Evolutionary conservation across 805 yeast species (phyloP).

Genomic region (Saccharomyces jurei): DNA sequence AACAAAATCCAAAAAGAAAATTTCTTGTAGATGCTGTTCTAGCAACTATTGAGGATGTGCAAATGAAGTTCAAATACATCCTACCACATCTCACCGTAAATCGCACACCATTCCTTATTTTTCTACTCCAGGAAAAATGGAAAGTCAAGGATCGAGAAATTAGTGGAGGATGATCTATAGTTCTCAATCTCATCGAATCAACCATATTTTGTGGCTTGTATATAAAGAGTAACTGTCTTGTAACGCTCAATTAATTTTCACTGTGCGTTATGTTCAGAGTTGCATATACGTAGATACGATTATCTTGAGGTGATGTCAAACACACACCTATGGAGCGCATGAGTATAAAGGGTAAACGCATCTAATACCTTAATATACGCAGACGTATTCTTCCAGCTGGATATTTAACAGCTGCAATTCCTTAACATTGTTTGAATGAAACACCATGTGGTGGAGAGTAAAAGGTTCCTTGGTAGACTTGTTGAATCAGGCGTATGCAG

Average conservation of each 20-base stretch:
- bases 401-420: slow-evolving; percentile 87
- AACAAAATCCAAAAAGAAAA: neutral
- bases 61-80: slow-evolving; percentile 26
- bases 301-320: slow-evolving; percentile 83
- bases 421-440: slow-evolving; percentile 83
- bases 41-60: slow-evolving; percentile 18
- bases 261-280: slow-evolving; percentile 83
- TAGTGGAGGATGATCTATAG: slow-evolving; percentile 70
- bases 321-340: slow-evolving; percentile 85
- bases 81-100: no score
- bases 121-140: no score
- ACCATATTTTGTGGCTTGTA: slow-evolving; percentile 89
- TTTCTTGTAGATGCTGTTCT: neutral
- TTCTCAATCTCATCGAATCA: slow-evolving; percentile 83
- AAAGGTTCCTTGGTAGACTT: slow-evolving; percentile 87
- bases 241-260: slow-evolving; percentile 86
- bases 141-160: no score
- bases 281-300: slow-evolving; percentile 95
- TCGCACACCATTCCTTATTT: no score
- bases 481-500: slow-evolving; percentile 97
- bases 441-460: slow-evolving; percentile 91
- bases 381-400: slow-evolving; percentile 75
- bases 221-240: slow-evolving; percentile 83
- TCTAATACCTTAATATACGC: slow-evolving; percentile 98
- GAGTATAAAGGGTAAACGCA: slow-evolving; percentile 97